Evolutionary conservation across 805 yeast genomes (phyloP).

Genomic region (Maudiozyma serrabonitensis): DNA sequence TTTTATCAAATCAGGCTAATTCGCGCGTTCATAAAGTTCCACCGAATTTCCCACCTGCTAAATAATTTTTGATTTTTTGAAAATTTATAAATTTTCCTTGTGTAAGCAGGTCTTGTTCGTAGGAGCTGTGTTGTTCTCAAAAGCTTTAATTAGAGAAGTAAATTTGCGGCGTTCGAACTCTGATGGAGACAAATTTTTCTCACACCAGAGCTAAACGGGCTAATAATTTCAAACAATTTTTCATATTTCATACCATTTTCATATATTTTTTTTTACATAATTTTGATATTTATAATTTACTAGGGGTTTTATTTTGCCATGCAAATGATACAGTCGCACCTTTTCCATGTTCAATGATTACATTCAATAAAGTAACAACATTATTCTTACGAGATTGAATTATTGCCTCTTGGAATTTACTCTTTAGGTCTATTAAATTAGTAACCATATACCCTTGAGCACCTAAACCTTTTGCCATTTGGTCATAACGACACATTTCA

Average conservation of each 20-base stretch:
- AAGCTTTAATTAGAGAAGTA: too few species aligned
- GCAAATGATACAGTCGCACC: constrained; percentile 50
- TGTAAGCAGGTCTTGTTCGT: constrained; percentile 25
- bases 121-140: constrained; percentile 10
- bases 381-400: constrained; percentile 19
- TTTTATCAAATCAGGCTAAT: background rate
- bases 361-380: constrained; percentile 43
- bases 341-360: constrained; percentile 51
- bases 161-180: too few species aligned
- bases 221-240: background rate
- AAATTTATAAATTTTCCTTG: constrained; percentile 2
- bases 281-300: background rate
- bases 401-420: constrained; percentile 31
- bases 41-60: constrained; percentile 33
- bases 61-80: background rate
- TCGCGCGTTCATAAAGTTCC: constrained; percentile 20
- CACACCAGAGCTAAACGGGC: background rate
- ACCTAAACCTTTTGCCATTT: constrained; percentile 47
- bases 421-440: constrained; percentile 33
- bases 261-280: background rate
- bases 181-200: too few species aligned
- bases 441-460: constrained; percentile 41
- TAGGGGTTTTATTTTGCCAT: constrained; percentile 46
- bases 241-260: background rate
- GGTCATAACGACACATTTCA: constrained; percentile 47